Conservation (phyloP, 2,329 filamentous ascomycete genomes). For the Scedosporium apiospermum region DNA sequence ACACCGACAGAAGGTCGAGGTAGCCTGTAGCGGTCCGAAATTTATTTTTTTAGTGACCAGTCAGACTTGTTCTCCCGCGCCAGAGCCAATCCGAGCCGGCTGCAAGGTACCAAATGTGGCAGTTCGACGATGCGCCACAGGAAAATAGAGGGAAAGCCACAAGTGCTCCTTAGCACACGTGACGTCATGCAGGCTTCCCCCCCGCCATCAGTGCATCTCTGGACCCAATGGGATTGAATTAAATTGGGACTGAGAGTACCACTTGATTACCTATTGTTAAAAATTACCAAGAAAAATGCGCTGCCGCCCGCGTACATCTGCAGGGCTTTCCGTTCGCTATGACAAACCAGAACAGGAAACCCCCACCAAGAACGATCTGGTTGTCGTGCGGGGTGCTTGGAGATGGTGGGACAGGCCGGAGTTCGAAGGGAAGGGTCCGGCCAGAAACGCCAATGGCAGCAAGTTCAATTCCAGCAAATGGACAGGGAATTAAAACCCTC, state of each 20-base stretch:
- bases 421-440: background rate
- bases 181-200: background rate
- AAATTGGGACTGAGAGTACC: background rate
- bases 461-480: background rate
- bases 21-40: background rate
- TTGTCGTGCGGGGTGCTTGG: slow-evolving; percentile 2
- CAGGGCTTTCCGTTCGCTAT: background rate
- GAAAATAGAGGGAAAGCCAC: background rate
- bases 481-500: background rate
- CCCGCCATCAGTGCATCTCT: background rate
- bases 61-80: background rate
- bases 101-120: slow-evolving; percentile 2
- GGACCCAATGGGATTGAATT: background rate
- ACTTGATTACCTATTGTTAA: background rate
- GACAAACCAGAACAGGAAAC: slow-evolving; percentile 1
- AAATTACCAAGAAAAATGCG: slow-evolving; percentile 1
- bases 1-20: background rate
- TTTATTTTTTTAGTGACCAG: background rate
- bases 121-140: background rate
- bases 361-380: background rate
- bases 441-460: background rate
- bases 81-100: background rate
- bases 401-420: background rate
- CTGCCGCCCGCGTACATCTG: background rate
- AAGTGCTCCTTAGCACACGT: background rate